phyloP scores from a whole-genome alignment of 2,329 filamentous ascomycete species.

The Ascosphaera pollenicola region DNA sequence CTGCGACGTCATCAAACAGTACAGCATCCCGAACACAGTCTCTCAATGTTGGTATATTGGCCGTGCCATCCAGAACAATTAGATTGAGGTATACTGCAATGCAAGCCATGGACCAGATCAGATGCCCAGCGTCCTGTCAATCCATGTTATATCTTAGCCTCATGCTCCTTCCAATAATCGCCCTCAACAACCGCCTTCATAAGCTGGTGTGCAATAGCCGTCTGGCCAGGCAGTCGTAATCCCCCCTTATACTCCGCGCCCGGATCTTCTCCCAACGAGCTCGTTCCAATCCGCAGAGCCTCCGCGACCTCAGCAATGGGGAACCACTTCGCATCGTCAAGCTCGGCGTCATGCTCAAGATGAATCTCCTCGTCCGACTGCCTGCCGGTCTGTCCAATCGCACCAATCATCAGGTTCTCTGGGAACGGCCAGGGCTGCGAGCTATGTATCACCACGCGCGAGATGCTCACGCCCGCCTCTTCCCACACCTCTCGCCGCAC shows the following conservation, averaged over 20 bases:
- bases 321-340: constrained; percentile 83
- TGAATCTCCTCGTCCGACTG: constrained; percentile 61
- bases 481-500: constrained; percentile 73
- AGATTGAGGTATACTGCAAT: too few relatives aligned
- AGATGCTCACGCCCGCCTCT: constrained; percentile 55
- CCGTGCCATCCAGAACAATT: constrained; percentile 9
- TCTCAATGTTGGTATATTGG: constrained; percentile 11
- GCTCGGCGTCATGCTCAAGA: constrained; percentile 70
- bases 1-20: constrained; percentile 8
- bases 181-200: constrained; percentile 51
- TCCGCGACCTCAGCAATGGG: constrained; percentile 55
- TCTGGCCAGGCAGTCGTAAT: constrained; percentile 59
- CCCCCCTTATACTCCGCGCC: constrained; percentile 50
- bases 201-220: constrained; percentile 82
- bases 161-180: constrained; percentile 45
- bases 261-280: constrained; percentile 41
- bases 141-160: constrained; percentile 20
- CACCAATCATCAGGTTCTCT: constrained; percentile 65
- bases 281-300: constrained; percentile 46
- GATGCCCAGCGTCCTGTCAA: too few relatives aligned
- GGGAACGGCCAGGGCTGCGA: constrained; percentile 80
- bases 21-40: constrained; percentile 9
- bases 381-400: constrained; percentile 59
- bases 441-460: constrained; percentile 59
- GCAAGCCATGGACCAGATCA: too few relatives aligned